Evolutionary conservation across 768 basidiomycete species (phyloP), one percentile per base, ranked within the genome.

Genomic region (Pluteus cervinus): DNA sequence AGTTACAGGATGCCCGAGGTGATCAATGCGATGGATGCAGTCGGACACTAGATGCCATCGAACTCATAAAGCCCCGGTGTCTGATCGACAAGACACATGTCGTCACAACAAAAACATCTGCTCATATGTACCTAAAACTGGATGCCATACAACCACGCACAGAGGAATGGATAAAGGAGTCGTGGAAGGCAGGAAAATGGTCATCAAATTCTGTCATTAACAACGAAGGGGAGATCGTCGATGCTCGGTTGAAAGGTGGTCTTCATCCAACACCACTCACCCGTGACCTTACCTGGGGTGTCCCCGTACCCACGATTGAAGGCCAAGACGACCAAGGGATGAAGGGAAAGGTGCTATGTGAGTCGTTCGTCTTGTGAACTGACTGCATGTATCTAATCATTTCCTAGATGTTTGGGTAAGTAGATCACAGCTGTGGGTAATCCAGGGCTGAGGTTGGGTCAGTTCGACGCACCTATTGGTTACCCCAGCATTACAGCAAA

Each of bases 391-490:
- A 24, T 41, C 24, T 33, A 44, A 15, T 16, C 22, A 26, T 36
- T 31, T 36, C 23, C 5, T 41, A 92, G 89, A 96, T 62, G 93
- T 97, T 43, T 96, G 93, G 91, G 89, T 93, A 53, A 43, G 87
- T 71, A 11, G 36, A 7, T 4, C 14, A 24, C 16, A n/a, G 8
- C 20, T 11, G 29, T 11, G 3, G 17, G 42, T 61, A 22, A 59
- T 35, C 12, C 22, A 23, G 7, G 17, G 20, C 24, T n/a, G 46
- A n/a, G n/a, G n/a, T n/a, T n/a, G n/a, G n/a, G n/a, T n/a, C n/a
- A 92, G 94, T 97, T 94, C 53, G 94, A 99, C 49, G 94, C 94
- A 0, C 88, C 89, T 6, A 88, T 96, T 40, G 96, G 96, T 41
- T 99, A 99, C 60, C 81, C 87, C 3, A 96, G 93, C 60, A 97